These are phyloP conservation scores for Prototheca wickerhamii DNA, from an alignment of 163 green algal species.

Conservation along the genomic window DNA sequence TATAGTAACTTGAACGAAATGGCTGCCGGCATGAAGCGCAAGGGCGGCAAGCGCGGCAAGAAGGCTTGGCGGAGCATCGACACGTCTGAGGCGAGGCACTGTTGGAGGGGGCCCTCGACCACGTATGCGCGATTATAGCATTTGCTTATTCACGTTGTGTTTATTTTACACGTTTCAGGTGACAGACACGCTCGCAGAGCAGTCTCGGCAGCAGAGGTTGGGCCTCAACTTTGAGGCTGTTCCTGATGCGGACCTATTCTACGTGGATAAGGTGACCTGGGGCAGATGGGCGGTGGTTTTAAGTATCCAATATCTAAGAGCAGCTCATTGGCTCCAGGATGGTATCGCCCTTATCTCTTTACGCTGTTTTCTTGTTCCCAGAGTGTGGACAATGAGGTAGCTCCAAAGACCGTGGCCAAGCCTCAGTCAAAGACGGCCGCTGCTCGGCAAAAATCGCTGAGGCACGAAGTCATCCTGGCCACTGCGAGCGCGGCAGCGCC, in stretches of 20 bases:
- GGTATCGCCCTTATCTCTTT: neutral
- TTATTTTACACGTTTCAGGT: conserved; percentile 26
- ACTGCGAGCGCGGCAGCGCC: conserved; percentile 17
- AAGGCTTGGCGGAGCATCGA: conserved; percentile 20
- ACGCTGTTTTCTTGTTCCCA: too few species aligned
- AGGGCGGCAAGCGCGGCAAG: conserved; percentile 6
- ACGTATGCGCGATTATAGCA: neutral
- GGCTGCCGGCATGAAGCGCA: conserved; percentile 3
- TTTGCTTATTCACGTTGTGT: neutral
- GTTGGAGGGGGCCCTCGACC: neutral
- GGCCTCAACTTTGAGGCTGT: conserved; percentile 29
- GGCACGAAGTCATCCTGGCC: conserved; percentile 26
- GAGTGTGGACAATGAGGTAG: conserved; percentile 11
- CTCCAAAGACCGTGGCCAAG: neutral
- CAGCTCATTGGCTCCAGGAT: neutral
- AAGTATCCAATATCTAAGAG: neutral
- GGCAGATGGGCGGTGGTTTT: neutral
- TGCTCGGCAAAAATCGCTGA: conserved; percentile 15
- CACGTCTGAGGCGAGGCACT: conserved; percentile 20
- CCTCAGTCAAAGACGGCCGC: conserved; percentile 1
- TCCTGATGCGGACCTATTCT: conserved; percentile 45
- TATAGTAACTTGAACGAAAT: neutral
- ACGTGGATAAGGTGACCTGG: conserved; percentile 36
- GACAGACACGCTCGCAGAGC: conserved; percentile 23
- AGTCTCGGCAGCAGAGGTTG: conserved; percentile 26